phyloP scores from a whole-genome alignment of 192 early-diverging fungal genomes.

The Coemansia sp. region DNA sequence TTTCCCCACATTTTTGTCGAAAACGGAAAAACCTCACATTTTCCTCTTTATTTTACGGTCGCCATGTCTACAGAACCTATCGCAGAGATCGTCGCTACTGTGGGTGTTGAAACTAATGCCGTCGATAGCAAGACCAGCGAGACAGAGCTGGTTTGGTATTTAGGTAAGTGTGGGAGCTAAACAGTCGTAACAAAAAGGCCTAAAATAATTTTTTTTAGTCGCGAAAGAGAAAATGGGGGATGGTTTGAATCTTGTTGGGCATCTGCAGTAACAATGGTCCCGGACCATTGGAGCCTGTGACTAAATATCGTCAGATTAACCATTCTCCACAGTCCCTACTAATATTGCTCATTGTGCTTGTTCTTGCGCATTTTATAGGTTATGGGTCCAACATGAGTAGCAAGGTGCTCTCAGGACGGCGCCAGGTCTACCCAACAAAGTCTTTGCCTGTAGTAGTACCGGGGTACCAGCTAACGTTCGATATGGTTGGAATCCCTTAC shows the following conservation, averaged over 20 bases:
- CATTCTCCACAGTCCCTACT: constrained; percentile 2
- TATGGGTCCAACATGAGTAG: constrained; percentile 51
- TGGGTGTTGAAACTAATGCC: background rate
- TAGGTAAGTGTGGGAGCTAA: too few species aligned
- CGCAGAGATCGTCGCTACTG: background rate
- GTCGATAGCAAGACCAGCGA: background rate
- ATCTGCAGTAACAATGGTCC: background rate
- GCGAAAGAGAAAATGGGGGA: too few species aligned
- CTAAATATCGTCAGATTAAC: background rate
- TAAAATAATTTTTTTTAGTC: too few species aligned
- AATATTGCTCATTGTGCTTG: background rate
- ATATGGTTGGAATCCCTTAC: constrained; percentile 46
- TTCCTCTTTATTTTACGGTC: background rate
- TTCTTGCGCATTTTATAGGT: constrained; percentile 11
- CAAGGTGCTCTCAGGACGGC: constrained; percentile 47
- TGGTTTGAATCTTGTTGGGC: too few species aligned
- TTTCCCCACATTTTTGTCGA: too few species aligned
- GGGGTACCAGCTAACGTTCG: constrained; percentile 47
- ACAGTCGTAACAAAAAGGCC: too few species aligned
- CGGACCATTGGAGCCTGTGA: background rate
- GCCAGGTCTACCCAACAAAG: constrained; percentile 38
- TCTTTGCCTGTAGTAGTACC: constrained; percentile 34
- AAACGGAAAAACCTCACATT: background rate
- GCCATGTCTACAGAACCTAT: constrained; percentile 1
- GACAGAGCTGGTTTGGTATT: background rate